A percentile compares a stretch with the other conserved stretches of the same genome.
phyloP scores from a whole-genome alignment of 768 basidiomycete species.

The Mycena amicta region DNA sequence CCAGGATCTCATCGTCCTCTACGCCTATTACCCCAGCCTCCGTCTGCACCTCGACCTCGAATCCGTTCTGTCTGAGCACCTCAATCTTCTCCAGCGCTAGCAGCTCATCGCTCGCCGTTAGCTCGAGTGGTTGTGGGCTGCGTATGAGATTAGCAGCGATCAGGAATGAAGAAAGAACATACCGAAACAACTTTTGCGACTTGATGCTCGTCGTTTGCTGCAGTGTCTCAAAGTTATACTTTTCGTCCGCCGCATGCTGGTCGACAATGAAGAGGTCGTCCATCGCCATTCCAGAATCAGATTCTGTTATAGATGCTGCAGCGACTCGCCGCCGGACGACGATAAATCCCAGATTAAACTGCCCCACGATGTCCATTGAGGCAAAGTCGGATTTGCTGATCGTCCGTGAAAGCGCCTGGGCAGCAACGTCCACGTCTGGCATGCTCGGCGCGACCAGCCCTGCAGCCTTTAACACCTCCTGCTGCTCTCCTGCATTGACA shows the following conservation, averaged over 20 bases:
- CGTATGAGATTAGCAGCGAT: slow-evolving; percentile 3
- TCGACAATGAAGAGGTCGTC: slow-evolving; percentile 97
- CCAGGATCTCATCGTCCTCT: slow-evolving; percentile 40
- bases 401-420: slow-evolving; percentile 74
- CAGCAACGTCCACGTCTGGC: slow-evolving; percentile 56
- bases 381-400: slow-evolving; percentile 88
- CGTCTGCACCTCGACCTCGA: slow-evolving; percentile 63
- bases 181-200: slow-evolving; percentile 85
- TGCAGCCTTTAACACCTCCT: background rate
- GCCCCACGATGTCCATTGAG: slow-evolving; percentile 83
- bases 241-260: slow-evolving; percentile 97
- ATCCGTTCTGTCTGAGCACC: slow-evolving; percentile 85
- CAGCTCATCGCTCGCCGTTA: slow-evolving; percentile 90
- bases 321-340: slow-evolving; percentile 64
- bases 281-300: slow-evolving; percentile 29
- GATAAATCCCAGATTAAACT: slow-evolving; percentile 97
- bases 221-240: slow-evolving; percentile 95
- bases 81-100: slow-evolving; percentile 85
- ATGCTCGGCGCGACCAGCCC: slow-evolving; percentile 30
- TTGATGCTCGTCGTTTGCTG: slow-evolving; percentile 89
- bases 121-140: slow-evolving; percentile 76
- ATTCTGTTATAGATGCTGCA: too few relatives aligned
- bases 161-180: slow-evolving; percentile 10
- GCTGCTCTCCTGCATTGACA: slow-evolving; percentile 22
- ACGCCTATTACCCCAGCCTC: slow-evolving; percentile 34